These are phyloP conservation scores for Arthrobotrys iridis DNA, from an alignment of 2,329 filamentous ascomycete species.

Conservation along the genomic window DNA sequence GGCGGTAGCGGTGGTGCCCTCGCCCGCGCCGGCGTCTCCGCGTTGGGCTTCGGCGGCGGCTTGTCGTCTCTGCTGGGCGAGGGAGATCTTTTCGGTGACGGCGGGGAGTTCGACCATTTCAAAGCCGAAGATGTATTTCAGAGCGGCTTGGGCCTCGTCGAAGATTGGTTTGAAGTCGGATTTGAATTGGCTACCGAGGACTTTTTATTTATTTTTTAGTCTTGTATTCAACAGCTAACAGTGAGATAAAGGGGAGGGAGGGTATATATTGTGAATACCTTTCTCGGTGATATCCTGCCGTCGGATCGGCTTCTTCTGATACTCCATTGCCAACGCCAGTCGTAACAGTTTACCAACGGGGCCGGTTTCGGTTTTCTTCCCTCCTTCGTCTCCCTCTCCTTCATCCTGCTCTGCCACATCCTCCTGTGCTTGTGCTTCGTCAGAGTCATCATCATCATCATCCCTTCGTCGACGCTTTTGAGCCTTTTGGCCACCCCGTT, in stretches of 20 bases:
- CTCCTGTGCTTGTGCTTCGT: conserved; percentile 50
- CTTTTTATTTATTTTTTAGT: conserved; percentile 61
- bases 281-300: conserved; percentile 73
- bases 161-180: conserved; percentile 79
- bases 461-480: conserved; percentile 1
- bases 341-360: conserved; percentile 74
- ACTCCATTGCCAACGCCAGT: conserved; percentile 74
- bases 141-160: conserved; percentile 75
- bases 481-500: background rate
- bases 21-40: conserved; percentile 1
- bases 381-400: conserved; percentile 52
- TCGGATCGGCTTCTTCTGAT: conserved; percentile 69
- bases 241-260: conserved; percentile 21
- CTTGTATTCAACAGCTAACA: no score
- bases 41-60: conserved; percentile 58
- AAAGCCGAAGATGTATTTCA: conserved; percentile 86
- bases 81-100: conserved; percentile 73
- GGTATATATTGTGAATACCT: conserved; percentile 64
- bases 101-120: conserved; percentile 83
- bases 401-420: conserved; percentile 58
- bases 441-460: conserved; percentile 9
- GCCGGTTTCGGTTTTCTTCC: conserved; percentile 56
- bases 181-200: conserved; percentile 74
- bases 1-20: background rate
- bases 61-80: conserved; percentile 63